Percentiles rank a stretch among this genome's conserved stretches.
phyloP scores from a whole-genome alignment of 805 yeast species.

The Starmerella potacharoeniae region DNA sequence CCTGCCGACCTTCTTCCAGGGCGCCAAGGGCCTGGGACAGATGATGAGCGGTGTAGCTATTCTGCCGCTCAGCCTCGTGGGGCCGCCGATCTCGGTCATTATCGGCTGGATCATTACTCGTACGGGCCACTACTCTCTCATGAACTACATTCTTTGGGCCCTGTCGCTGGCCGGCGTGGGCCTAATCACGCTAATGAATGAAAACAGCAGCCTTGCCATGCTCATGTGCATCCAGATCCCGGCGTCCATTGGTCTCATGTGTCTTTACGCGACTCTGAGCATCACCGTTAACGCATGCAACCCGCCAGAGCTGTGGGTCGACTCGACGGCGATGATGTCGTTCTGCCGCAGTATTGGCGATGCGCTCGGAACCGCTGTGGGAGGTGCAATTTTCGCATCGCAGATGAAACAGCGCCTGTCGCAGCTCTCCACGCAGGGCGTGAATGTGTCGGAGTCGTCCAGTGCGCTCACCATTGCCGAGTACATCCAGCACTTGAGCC shows the following conservation, averaged over 20 bases:
- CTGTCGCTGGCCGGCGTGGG: slow-evolving; percentile 38
- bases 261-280: slow-evolving; percentile 34
- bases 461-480: slow-evolving; percentile 19
- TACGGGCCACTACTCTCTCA: slow-evolving; percentile 34
- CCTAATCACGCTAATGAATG: slow-evolving; percentile 31
- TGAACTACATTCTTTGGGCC: slow-evolving; percentile 31
- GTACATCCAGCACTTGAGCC: slow-evolving; percentile 13
- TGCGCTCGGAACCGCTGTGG: slow-evolving; percentile 27
- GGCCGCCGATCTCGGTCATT: slow-evolving; percentile 29
- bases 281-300: slow-evolving; percentile 26
- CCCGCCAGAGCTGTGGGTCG: slow-evolving; percentile 23
- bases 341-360: slow-evolving; percentile 27
- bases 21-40: slow-evolving; percentile 34
- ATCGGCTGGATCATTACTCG: slow-evolving; percentile 34
- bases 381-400: slow-evolving; percentile 27
- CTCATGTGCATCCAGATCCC: slow-evolving; percentile 38
- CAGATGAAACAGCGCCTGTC: slow-evolving; percentile 15
- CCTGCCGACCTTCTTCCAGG: slow-evolving; percentile 41
- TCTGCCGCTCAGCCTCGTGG: slow-evolving; percentile 36
- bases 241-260: slow-evolving; percentile 39
- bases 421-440: slow-evolving; percentile 5
- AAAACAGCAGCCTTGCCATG: slow-evolving; percentile 29
- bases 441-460: slow-evolving; percentile 16
- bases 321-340: slow-evolving; percentile 27
- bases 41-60: slow-evolving; percentile 38